Conservation (phyloP, 441 rosid genomes). For the Corymbia calophylla region DNA sequence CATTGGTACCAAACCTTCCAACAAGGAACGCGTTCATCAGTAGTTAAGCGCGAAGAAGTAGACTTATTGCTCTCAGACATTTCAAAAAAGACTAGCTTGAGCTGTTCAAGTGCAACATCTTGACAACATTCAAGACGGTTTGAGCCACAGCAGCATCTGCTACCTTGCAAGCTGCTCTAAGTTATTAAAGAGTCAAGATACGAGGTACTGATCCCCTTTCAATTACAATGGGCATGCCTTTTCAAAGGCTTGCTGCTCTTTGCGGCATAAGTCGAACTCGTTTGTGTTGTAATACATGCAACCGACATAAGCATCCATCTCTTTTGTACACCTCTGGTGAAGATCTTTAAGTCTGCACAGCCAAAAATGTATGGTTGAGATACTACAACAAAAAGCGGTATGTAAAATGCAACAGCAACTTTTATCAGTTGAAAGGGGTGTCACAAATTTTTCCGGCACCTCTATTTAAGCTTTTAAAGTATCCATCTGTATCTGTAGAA, state of each 20-base stretch:
- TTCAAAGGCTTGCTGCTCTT: conserved; percentile 94
- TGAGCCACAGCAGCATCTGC: conserved; percentile 19
- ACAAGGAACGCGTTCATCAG: not conserved
- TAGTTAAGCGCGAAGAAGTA: not conserved
- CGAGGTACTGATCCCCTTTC: not conserved
- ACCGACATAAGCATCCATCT: conserved; percentile 87
- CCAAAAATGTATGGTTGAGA: not conserved
- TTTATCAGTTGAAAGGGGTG: not conserved
- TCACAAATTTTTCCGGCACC: not conserved
- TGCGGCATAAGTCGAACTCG: conserved; percentile 93
- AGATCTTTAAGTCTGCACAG: conserved; percentile 82
- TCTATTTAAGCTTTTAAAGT: not conserved
- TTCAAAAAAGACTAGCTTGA: not conserved
- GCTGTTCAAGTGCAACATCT: not conserved
- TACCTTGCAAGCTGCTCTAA: conserved; percentile 22
- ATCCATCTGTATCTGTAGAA: not conserved
- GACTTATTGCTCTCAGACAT: not conserved
- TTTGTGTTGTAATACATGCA: conserved; percentile 95
- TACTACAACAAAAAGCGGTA: not conserved
- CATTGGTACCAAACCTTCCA: not conserved
- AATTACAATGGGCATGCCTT: conserved; percentile 80
- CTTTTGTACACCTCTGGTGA: conserved; percentile 81
- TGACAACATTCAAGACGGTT: not conserved
- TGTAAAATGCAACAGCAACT: not conserved
- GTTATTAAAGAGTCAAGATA: conserved; percentile 22